A percentile compares a stretch with the other conserved stretches of the same genome.
These are phyloP conservation scores for Malassezia dermatis DNA, from an alignment of 1,284 basidiomycete species.

Conservation along the genomic window DNA sequence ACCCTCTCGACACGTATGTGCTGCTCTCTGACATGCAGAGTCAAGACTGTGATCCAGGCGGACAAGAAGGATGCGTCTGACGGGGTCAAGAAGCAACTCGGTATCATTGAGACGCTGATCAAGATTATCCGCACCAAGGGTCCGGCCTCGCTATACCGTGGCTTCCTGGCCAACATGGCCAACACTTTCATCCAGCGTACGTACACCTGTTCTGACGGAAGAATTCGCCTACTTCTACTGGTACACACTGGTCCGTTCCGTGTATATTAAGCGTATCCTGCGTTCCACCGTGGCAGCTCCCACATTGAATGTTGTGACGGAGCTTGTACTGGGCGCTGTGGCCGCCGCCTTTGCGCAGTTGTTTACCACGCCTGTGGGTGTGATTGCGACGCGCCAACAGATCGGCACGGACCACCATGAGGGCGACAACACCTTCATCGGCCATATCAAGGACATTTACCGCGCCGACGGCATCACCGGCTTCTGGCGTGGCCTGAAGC, in stretches of 20 bases:
- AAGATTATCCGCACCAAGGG: constrained; percentile 37
- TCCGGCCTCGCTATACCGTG: constrained; percentile 68
- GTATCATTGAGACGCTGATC: constrained; percentile 40
- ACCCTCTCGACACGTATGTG: constrained; percentile 72
- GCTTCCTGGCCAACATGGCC: constrained; percentile 94
- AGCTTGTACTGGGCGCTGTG: constrained; percentile 71
- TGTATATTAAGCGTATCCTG: constrained; percentile 53
- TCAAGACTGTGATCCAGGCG: constrained; percentile 85
- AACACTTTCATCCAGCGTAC: constrained; percentile 83
- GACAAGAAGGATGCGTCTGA: constrained; percentile 51
- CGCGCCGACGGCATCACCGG: constrained; percentile 83
- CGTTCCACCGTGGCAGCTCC: constrained; percentile 8
- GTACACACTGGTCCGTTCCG: constrained; percentile 76
- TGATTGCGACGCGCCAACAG: constrained; percentile 96
- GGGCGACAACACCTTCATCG: constrained; percentile 55
- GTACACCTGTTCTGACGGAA: constrained; percentile 51
- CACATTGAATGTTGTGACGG: constrained; percentile 35
- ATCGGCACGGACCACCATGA: constrained; percentile 43
- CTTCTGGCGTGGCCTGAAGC: constrained; percentile 86
- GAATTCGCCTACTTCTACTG: constrained; percentile 99
- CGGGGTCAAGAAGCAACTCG: constrained; percentile 47
- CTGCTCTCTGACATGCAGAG: constrained; percentile 52
- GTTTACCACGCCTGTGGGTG: constrained; percentile 94
- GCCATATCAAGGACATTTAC: constrained; percentile 74
- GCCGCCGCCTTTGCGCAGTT: constrained; percentile 92